Evolutionary conservation across 495 filamentous ascomycete species (phyloP).

Genomic region (Melanomma pulvis-pyrius): DNA sequence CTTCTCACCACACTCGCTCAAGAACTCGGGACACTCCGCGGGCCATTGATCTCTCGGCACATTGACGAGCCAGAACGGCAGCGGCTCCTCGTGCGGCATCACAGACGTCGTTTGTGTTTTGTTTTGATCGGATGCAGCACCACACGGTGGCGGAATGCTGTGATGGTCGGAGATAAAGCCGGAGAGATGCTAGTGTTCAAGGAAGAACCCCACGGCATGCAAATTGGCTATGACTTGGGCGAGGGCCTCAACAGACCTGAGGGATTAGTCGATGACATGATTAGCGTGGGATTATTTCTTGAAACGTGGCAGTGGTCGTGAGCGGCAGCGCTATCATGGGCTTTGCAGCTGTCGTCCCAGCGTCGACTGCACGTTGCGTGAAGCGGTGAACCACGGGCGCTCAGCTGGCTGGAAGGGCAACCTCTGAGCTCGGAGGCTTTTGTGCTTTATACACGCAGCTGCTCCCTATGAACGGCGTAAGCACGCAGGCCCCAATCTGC

Average conservation of each 20-base stretch:
- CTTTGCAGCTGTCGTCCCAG: background rate
- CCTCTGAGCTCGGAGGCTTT: background rate
- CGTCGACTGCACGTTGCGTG: background rate
- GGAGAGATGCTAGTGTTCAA: background rate
- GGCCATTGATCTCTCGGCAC: constrained; percentile 64
- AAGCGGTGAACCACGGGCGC: background rate
- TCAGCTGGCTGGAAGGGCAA: background rate
- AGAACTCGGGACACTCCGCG: constrained; percentile 68
- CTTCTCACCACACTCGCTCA: constrained; percentile 58
- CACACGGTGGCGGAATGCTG: background rate
- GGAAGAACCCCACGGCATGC: constrained; percentile 6
- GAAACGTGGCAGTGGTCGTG: constrained; percentile 18
- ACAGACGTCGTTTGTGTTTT: background rate
- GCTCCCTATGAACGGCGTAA: too few species aligned
- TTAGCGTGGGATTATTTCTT: constrained; percentile 1
- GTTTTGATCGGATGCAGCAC: background rate
- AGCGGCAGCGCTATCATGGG: background rate
- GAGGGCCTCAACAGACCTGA: background rate
- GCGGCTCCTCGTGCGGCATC: constrained; percentile 38
- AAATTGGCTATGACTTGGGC: background rate
- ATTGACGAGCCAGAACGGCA: constrained; percentile 82
- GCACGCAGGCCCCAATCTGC: background rate
- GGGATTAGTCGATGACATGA: constrained; percentile 13
- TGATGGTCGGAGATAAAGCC: background rate
- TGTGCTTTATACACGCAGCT: too few species aligned